A percentile compares a stretch with the other conserved stretches of the same genome.
Evolutionary conservation across 2,329 filamentous ascomycete species (phyloP).

Genomic region (Beauveria scarabaeidicola): DNA sequence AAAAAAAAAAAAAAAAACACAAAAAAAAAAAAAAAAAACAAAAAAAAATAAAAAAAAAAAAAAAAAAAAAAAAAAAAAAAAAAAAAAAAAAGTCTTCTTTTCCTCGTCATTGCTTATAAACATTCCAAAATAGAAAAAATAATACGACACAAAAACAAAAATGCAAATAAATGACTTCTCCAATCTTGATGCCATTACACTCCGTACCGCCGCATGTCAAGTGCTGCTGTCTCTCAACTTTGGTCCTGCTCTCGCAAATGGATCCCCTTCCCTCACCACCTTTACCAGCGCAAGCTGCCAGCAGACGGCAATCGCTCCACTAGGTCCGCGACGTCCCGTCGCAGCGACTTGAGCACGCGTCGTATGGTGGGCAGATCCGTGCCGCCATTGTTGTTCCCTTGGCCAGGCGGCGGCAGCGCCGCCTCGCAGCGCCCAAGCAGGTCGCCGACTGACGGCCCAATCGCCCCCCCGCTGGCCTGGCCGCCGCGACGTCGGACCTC

Average conservation of each 20-base stretch:
- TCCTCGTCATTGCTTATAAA: conserved; percentile 1
- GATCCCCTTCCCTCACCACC: too few species aligned
- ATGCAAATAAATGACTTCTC: background rate
- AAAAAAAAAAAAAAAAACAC: too few species aligned
- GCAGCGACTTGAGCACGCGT: conserved; percentile 33
- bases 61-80: too few species aligned
- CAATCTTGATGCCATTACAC: background rate
- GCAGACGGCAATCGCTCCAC: conserved; percentile 33
- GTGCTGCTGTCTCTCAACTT: background rate
- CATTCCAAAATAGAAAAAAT: conserved; percentile 2
- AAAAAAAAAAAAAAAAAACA: too few species aligned
- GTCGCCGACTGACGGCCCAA: conserved; percentile 39
- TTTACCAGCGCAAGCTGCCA: conserved; percentile 31
- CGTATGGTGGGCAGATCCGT: conserved; percentile 36
- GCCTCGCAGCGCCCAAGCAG: conserved; percentile 42
- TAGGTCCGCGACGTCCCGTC: conserved; percentile 36
- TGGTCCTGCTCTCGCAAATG: background rate
- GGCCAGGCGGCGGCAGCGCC: conserved; percentile 30
- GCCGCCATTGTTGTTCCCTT: conserved; percentile 36
- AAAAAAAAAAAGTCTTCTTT: background rate
- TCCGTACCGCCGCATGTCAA: background rate
- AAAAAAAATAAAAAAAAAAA: too few species aligned
- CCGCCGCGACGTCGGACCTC: conserved; percentile 41
- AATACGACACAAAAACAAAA: background rate
- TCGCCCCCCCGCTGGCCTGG: conserved; percentile 28